Conservation (phyloP, 2,329 filamentous ascomycete genomes). For the Chaetomium globosum region DNA sequence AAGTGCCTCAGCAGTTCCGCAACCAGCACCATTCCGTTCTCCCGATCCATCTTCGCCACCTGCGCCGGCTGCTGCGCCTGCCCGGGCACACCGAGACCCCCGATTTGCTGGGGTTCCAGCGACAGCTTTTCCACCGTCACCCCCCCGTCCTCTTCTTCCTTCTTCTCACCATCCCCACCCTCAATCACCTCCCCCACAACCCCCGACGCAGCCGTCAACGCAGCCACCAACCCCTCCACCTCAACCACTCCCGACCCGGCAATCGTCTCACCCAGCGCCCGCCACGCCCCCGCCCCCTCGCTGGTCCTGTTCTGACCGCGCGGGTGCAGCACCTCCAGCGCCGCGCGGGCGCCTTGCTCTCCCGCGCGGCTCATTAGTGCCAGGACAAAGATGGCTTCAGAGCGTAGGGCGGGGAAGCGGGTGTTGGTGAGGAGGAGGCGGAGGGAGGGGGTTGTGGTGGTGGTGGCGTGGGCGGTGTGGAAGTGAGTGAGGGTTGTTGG, state of each 20-base stretch:
- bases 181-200: background rate
- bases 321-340: constrained; percentile 49
- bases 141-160: constrained; percentile 23
- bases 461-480: constrained; percentile 48
- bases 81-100: constrained; percentile 37
- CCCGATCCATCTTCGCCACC: constrained; percentile 58
- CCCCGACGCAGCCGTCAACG: background rate
- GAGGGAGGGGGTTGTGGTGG: constrained; percentile 49
- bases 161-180: constrained; percentile 7
- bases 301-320: constrained; percentile 16
- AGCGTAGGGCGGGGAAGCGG: constrained; percentile 62
- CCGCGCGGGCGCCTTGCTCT: constrained; percentile 52
- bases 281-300: constrained; percentile 41
- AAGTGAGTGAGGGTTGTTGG: constrained; percentile 43
- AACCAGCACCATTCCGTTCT: constrained; percentile 63
- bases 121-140: constrained; percentile 43
- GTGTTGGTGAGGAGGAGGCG: constrained; percentile 58
- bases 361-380: constrained; percentile 60
- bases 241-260: constrained; percentile 39
- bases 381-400: constrained; percentile 64
- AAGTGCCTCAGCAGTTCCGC: constrained; percentile 56
- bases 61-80: constrained; percentile 42
- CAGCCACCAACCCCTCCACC: constrained; percentile 2
- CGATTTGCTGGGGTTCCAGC: constrained; percentile 52
- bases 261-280: constrained; percentile 52